Percentiles rank a stretch among this genome's conserved stretches.
phyloP scores from a whole-genome alignment of 305 asterid genomes.

The Solanum hybrid region DNA sequence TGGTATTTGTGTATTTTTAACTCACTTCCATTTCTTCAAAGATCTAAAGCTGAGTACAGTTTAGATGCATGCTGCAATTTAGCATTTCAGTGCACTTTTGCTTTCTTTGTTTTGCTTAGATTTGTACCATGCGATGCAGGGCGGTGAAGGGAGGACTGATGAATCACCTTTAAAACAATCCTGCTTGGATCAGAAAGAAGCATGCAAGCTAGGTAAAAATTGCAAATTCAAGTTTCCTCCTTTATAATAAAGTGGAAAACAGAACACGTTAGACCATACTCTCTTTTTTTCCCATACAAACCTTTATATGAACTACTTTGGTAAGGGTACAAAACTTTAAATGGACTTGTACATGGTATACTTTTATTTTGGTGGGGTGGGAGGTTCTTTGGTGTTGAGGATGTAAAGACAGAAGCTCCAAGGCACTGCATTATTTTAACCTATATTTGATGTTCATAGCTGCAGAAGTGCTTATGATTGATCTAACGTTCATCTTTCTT shows the following conservation, averaged over 20 bases:
- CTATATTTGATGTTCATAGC: not conserved
- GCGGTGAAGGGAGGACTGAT: not conserved
- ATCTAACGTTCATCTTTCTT: not conserved
- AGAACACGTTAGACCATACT: not conserved
- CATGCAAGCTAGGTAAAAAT: not conserved
- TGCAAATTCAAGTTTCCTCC: not conserved
- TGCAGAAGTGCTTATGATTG: not conserved
- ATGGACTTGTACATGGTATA: not conserved
- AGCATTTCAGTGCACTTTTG: not conserved
- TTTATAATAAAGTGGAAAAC: not conserved
- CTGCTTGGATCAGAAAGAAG: not conserved
- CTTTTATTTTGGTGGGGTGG: not conserved
- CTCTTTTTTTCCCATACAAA: not conserved
- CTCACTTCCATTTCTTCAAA: not conserved
- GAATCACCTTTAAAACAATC: not conserved
- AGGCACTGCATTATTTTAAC: not conserved
- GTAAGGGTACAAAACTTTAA: not conserved
- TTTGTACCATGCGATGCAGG: not conserved
- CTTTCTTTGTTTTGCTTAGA: not conserved
- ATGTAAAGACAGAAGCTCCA: not conserved
- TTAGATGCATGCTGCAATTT: conserved; percentile 2
- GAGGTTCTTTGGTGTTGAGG: not conserved
- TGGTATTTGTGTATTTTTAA: not conserved
- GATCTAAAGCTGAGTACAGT: not conserved
- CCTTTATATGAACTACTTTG: not conserved